Conservation (phyloP, 1,284 basidiomycete genomes). For the Puccinia coronata region DNA sequence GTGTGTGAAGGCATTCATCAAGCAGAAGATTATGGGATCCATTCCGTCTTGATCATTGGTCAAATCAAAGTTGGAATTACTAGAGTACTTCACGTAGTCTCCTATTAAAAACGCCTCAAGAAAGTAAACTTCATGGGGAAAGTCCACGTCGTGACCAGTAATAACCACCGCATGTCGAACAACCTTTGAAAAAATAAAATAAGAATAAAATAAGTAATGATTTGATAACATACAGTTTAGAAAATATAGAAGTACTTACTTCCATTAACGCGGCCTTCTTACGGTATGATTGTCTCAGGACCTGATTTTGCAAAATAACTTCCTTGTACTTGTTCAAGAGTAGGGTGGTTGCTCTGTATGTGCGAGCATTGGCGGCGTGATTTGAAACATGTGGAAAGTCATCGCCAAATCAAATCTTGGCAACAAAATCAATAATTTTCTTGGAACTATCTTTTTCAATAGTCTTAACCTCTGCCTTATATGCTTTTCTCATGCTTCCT, state of each 20-base stretch:
- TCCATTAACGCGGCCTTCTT: background rate
- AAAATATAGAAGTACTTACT: background rate
- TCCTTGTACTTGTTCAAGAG: background rate
- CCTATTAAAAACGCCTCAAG: background rate
- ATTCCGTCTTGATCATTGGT: background rate
- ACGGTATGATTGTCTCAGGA: background rate
- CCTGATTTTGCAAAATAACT: background rate
- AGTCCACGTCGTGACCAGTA: background rate
- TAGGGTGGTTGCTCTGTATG: background rate
- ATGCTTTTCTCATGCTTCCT: background rate
- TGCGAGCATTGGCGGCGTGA: background rate
- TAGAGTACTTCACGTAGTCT: conserved; percentile 8
- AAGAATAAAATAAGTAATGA: too few relatives aligned
- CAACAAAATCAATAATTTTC: background rate
- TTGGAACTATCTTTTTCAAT: background rate
- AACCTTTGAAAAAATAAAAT: too few relatives aligned
- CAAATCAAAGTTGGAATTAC: background rate
- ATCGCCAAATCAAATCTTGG: background rate
- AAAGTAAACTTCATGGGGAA: background rate
- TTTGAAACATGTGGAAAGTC: background rate
- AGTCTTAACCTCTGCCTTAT: background rate
- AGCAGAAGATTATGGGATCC: background rate
- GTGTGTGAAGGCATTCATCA: conserved; percentile 20
- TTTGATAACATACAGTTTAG: too few relatives aligned
- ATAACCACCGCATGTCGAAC: too few relatives aligned